A percentile compares a stretch with the other conserved stretches of the same genome.
Conservation (phyloP, 2,329 filamentous ascomycete species). For the Fusarium sp. region DNA sequence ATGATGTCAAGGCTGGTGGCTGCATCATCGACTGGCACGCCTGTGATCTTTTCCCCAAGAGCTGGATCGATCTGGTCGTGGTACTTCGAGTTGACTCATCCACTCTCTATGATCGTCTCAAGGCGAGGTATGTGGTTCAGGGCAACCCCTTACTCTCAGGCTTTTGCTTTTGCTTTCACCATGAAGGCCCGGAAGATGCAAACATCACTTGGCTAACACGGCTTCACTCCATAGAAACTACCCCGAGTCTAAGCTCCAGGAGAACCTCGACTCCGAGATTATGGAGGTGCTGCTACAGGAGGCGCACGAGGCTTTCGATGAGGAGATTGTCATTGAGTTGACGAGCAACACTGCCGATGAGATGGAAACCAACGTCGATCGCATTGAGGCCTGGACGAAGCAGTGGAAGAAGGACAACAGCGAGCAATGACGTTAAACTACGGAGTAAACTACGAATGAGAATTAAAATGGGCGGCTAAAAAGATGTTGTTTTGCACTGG, state of each 20-base stretch:
- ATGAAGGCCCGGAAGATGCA: neutral
- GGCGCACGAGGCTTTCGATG: slow-evolving; percentile 86
- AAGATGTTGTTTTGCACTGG: neutral
- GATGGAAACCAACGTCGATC: slow-evolving; percentile 88
- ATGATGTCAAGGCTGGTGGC: slow-evolving; percentile 81
- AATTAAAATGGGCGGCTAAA: neutral
- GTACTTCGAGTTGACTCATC: slow-evolving; percentile 87
- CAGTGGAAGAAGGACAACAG: slow-evolving; percentile 81
- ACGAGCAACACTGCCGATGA: slow-evolving; percentile 84
- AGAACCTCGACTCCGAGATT: slow-evolving; percentile 97
- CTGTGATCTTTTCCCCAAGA: slow-evolving; percentile 92
- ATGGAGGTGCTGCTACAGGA: slow-evolving; percentile 96
- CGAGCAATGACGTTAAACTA: slow-evolving; percentile 14
- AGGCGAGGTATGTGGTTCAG: slow-evolving; percentile 68
- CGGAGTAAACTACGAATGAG: neutral
- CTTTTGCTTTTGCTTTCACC: neutral
- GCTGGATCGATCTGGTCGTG: slow-evolving; percentile 95
- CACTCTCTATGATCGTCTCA: slow-evolving; percentile 86
- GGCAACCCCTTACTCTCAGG: neutral
- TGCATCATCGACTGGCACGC: slow-evolving; percentile 98
- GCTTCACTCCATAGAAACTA: slow-evolving; percentile 71
- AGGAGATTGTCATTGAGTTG: slow-evolving; percentile 90
- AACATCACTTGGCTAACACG: slow-evolving; percentile 5
- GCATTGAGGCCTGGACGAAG: slow-evolving; percentile 84
- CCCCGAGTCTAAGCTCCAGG: slow-evolving; percentile 87